These are phyloP conservation scores for Penicillium aurantiogriseum DNA, from an alignment of 2,329 filamentous ascomycete species.

Conservation along the genomic window DNA sequence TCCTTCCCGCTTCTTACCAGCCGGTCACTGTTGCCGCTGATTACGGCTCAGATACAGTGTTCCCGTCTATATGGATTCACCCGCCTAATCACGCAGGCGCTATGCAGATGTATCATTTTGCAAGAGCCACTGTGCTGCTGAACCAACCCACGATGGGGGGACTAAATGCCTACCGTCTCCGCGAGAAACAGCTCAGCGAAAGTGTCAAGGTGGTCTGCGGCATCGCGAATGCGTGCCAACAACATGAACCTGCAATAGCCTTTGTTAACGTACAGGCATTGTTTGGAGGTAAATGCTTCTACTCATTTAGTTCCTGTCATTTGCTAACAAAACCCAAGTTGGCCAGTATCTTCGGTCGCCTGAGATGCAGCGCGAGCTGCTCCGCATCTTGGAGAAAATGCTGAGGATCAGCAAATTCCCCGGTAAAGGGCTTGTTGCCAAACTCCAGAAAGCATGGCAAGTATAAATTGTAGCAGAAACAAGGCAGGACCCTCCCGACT, in stretches of 20 bases:
- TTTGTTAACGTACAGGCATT: conserved; percentile 26
- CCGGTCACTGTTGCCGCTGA: conserved; percentile 35
- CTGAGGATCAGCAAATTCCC: conserved; percentile 18
- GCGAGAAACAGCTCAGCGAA: conserved; percentile 17
- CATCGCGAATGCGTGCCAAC: conserved; percentile 16
- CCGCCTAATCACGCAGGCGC: conserved; percentile 49
- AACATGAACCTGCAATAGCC: conserved; percentile 18
- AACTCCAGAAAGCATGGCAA: conserved; percentile 12
- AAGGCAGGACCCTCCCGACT: neutral
- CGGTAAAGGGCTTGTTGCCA: conserved; percentile 9
- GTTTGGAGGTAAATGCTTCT: conserved; percentile 14
- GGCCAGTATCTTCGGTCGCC: conserved; percentile 17
- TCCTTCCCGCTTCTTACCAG: conserved; percentile 42
- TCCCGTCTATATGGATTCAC: conserved; percentile 52
- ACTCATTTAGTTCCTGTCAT: neutral
- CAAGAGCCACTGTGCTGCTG: conserved; percentile 52
- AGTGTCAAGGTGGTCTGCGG: conserved; percentile 16
- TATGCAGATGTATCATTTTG: conserved; percentile 53
- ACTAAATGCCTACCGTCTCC: conserved; percentile 43
- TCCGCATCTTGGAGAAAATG: conserved; percentile 14
- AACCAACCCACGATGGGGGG: conserved; percentile 52
- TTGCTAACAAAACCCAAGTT: neutral
- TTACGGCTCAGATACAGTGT: conserved; percentile 16
- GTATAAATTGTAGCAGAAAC: conserved; percentile 19
- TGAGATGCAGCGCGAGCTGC: conserved; percentile 11